Evolutionary conservation across 148 eudicot genomes (phyloP).

Genomic region (Spergularia bocconei): DNA sequence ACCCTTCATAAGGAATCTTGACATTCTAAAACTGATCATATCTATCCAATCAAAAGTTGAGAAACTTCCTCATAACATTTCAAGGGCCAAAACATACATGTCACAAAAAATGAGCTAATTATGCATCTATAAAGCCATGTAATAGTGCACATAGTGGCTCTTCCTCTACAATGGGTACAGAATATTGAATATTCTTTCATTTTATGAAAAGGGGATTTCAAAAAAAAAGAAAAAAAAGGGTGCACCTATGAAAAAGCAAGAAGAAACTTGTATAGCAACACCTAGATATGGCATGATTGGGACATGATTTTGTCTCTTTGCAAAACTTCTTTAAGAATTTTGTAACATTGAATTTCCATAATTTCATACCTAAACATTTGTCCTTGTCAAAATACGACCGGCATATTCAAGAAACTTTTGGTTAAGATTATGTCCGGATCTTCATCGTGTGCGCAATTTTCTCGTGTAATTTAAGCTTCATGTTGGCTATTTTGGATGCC

Average conservation of each 20-base stretch:
- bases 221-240: too few relatives aligned
- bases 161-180: constrained; percentile 3
- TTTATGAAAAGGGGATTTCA: too few relatives aligned
- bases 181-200: constrained; percentile 21
- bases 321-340: neutral
- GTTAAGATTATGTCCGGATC: constrained; percentile 25
- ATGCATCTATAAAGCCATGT: constrained; percentile 21
- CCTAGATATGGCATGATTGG: constrained; percentile 20
- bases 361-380: constrained; percentile 34
- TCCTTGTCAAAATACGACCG: constrained; percentile 16
- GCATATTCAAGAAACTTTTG: constrained; percentile 14
- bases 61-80: constrained; percentile 7
- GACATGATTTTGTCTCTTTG: constrained; percentile 23
- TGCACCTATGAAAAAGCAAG: neutral
- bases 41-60: neutral
- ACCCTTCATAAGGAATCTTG: constrained; percentile 2
- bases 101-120: constrained; percentile 20
- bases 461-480: constrained; percentile 3
- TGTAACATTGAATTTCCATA: constrained; percentile 1
- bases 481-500: constrained; percentile 7
- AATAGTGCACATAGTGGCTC: constrained; percentile 13
- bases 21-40: constrained; percentile 1
- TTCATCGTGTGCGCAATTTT: constrained; percentile 11
- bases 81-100: neutral
- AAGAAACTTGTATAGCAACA: constrained; percentile 6